A percentile compares a stretch with the other conserved stretches of the same genome.
Conservation (phyloP, 1,284 basidiomycete species). For the Boletus austroedulis region DNA sequence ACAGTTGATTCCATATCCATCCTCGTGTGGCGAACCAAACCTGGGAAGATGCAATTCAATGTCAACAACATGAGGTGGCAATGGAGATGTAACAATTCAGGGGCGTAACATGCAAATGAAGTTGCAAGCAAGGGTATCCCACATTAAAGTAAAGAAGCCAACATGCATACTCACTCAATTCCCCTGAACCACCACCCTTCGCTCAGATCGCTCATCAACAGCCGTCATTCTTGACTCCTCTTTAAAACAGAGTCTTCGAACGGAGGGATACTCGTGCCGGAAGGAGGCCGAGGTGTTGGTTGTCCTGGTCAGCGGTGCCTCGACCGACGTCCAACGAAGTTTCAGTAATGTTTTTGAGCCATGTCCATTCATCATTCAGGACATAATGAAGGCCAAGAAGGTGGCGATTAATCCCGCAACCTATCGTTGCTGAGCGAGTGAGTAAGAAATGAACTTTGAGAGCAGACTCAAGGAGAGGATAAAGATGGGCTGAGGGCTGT, state of each 20-base stretch:
- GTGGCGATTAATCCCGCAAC: conserved; percentile 90
- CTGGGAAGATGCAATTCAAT: conserved; percentile 33
- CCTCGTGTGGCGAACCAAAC: conserved; percentile 75
- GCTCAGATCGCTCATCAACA: conserved; percentile 90
- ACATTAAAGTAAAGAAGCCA: background rate
- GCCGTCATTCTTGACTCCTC: conserved; percentile 82
- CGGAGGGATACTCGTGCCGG: conserved; percentile 42
- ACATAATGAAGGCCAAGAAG: conserved; percentile 81
- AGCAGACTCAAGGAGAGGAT: conserved; percentile 55
- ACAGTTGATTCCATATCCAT: conserved; percentile 95
- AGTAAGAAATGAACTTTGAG: conserved; percentile 72
- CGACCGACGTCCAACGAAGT: background rate
- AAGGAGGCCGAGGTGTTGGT: background rate
- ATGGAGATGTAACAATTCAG: background rate
- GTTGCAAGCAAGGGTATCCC: background rate
- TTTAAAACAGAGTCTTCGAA: conserved; percentile 82
- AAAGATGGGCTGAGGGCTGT: conserved; percentile 21
- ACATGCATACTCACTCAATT: conserved; percentile 63
- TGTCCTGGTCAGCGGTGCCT: conserved; percentile 23
- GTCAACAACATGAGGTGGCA: conserved; percentile 7
- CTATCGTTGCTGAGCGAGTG: conserved; percentile 79
- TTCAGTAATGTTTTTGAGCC: conserved; percentile 23
- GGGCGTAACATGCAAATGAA: background rate
- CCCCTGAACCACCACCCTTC: conserved; percentile 87
- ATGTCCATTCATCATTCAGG: conserved; percentile 43